These are phyloP conservation scores for Podospora sp. DNA, from an alignment of 495 filamentous ascomycete species.

Conservation along the genomic window DNA sequence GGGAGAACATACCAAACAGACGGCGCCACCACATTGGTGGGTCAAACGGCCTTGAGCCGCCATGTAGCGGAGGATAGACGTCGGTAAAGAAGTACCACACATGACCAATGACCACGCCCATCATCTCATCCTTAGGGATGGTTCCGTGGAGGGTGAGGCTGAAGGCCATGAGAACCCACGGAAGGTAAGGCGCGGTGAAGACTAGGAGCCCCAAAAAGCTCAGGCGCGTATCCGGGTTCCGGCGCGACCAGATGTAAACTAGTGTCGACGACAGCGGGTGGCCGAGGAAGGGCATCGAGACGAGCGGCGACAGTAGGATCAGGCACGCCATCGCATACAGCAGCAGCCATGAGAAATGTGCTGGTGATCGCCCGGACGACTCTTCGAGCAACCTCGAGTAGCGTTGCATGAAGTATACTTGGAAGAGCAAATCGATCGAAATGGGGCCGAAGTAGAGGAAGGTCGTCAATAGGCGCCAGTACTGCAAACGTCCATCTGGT, in stretches of 20 bases:
- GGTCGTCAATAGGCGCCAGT: slow-evolving; percentile 92
- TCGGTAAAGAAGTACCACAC: slow-evolving; percentile 99
- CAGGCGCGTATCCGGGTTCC: slow-evolving; percentile 88
- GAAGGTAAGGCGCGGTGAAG: slow-evolving; percentile 91
- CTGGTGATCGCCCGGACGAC: slow-evolving; percentile 82
- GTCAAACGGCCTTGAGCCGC: slow-evolving; percentile 83
- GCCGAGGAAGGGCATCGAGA: slow-evolving; percentile 88
- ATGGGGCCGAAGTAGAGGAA: slow-evolving; percentile 97
- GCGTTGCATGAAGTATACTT: slow-evolving; percentile 97
- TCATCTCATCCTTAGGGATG: slow-evolving; percentile 92
- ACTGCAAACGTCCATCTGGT: slow-evolving; percentile 52
- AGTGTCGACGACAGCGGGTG: slow-evolving; percentile 84
- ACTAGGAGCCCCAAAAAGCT: slow-evolving; percentile 89
- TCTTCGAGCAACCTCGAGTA: slow-evolving; percentile 96
- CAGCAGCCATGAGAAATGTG: slow-evolving; percentile 92
- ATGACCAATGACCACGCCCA: slow-evolving; percentile 90
- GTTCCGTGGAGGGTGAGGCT: slow-evolving; percentile 81
- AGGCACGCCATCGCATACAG: slow-evolving; percentile 79
- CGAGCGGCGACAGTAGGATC: slow-evolving; percentile 77
- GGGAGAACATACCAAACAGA: slow-evolving; percentile 63
- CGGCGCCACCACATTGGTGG: slow-evolving; percentile 90
- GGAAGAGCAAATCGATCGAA: slow-evolving; percentile 92
- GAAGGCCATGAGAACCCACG: slow-evolving; percentile 95
- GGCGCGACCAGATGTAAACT: slow-evolving; percentile 97
- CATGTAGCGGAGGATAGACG: slow-evolving; percentile 89